phyloP scores from a whole-genome alignment of 2,329 filamentous ascomycete species.

The Aspergillus sp. region DNA sequence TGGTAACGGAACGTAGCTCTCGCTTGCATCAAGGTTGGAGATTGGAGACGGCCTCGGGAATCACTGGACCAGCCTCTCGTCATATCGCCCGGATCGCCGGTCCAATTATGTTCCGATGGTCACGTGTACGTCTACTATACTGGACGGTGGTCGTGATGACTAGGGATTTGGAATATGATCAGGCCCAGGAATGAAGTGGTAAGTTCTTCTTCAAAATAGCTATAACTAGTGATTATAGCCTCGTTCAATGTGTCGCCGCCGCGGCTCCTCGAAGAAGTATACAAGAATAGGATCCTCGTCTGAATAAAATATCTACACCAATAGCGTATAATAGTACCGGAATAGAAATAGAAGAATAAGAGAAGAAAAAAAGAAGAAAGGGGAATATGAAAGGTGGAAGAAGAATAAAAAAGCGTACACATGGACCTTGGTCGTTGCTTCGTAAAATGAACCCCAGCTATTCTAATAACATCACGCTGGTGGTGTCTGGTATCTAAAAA shows the following conservation, averaged over 20 bases:
- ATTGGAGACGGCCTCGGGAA: background rate
- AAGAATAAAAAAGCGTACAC: slow-evolving; percentile 15
- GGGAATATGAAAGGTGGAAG: slow-evolving; percentile 7
- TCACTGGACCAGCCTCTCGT: slow-evolving; percentile 12
- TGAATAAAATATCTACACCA: background rate
- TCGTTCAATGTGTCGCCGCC: background rate
- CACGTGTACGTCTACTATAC: slow-evolving; percentile 6
- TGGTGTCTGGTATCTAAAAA: slow-evolving; percentile 27
- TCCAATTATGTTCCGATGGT: slow-evolving; percentile 7
- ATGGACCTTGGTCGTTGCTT: slow-evolving; percentile 34
- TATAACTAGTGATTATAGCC: slow-evolving; percentile 6
- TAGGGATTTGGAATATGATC: too few species aligned
- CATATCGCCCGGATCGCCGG: background rate
- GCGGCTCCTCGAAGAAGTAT: slow-evolving; percentile 8
- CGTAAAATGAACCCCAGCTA: slow-evolving; percentile 28
- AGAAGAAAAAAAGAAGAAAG: slow-evolving; percentile 10
- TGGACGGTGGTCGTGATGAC: too few species aligned
- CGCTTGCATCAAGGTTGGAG: background rate
- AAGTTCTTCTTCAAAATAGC: background rate
- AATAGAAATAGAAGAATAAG: background rate
- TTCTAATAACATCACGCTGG: slow-evolving; percentile 16
- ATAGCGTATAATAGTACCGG: background rate
- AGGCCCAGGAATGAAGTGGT: too few species aligned
- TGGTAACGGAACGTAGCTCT: background rate
- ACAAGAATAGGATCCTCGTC: slow-evolving; percentile 14